Evolutionary conservation across 208 protist species (phyloP).

Genomic region (Leishmania arabica): DNA sequence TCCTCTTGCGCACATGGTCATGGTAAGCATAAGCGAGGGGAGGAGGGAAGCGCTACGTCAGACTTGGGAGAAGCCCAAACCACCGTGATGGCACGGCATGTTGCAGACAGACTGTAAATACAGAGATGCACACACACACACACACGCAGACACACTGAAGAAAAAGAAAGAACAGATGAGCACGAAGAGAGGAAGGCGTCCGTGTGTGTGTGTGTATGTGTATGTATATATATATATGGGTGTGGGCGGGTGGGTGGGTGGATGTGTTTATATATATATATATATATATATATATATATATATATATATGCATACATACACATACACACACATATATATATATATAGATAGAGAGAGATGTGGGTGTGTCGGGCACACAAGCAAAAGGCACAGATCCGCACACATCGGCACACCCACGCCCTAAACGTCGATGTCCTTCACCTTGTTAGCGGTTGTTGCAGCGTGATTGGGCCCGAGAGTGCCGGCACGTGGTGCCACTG

Average conservation of each 20-base stretch:
- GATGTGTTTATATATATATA: too few species aligned
- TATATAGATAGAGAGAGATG: neutral
- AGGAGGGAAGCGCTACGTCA: neutral
- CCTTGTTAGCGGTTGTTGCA: neutral
- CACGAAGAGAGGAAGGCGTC: neutral
- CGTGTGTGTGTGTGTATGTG: neutral
- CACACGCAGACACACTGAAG: neutral
- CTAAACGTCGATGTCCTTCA: neutral
- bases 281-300: too few species aligned
- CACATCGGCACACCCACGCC: neutral
- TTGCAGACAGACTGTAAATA: neutral
- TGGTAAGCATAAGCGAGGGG: neutral
- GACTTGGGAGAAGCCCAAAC: neutral
- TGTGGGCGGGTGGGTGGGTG: neutral
- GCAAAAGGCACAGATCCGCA: neutral
- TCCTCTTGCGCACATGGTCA: neutral
- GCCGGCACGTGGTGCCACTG: neutral
- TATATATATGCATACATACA: too few species aligned
- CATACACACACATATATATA: too few species aligned
- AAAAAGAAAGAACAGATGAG: neutral
- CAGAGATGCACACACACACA: neutral
- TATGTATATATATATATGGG: too few species aligned
- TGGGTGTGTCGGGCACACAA: neutral
- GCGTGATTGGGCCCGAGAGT: neutral
- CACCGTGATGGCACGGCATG: neutral